These are phyloP conservation scores for Dipodascus geniculatus DNA, from an alignment of 805 yeast species.

Conservation along the genomic window DNA sequence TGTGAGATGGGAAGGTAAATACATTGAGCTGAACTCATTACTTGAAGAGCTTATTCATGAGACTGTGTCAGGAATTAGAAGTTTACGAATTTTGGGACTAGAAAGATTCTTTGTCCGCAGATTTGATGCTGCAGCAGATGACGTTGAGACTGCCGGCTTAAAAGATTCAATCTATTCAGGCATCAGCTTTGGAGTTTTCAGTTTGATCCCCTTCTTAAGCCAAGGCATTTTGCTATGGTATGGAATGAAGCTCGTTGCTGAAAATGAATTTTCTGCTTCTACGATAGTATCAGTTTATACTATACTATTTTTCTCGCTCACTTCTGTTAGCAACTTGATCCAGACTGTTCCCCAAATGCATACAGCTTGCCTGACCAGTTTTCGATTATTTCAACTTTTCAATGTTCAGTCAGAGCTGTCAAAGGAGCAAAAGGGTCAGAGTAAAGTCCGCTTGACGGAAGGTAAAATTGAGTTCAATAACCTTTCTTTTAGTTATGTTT, in stretches of 20 bases:
- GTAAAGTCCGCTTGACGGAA: neutral
- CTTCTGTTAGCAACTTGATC: slow-evolving; percentile 48
- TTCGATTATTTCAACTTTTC: slow-evolving; percentile 6
- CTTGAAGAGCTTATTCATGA: slow-evolving; percentile 31
- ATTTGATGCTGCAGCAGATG: slow-evolving; percentile 24
- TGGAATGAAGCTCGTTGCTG: slow-evolving; percentile 62
- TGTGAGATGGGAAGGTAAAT: slow-evolving; percentile 39
- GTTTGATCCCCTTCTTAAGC: slow-evolving; percentile 42
- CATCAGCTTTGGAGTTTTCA: slow-evolving; percentile 48
- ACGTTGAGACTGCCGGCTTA: slow-evolving; percentile 31
- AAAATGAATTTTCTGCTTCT: neutral
- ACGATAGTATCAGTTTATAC: slow-evolving; percentile 60
- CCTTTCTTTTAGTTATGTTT: slow-evolving; percentile 31
- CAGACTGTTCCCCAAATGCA: slow-evolving; percentile 66
- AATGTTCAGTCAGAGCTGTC: neutral
- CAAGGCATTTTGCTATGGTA: slow-evolving; percentile 69
- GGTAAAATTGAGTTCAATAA: slow-evolving; percentile 30
- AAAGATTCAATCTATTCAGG: slow-evolving; percentile 53
- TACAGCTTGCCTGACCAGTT: slow-evolving; percentile 44
- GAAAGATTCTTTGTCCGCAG: slow-evolving; percentile 34
- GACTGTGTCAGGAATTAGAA: slow-evolving; percentile 43
- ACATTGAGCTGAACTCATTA: slow-evolving; percentile 30
- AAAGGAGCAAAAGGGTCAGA: slow-evolving; percentile 1
- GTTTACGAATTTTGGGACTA: slow-evolving; percentile 49
- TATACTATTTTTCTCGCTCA: slow-evolving; percentile 59